A percentile compares a stretch with the other conserved stretches of the same genome.
Evolutionary conservation across 169 alveolate genomes (phyloP).

Genomic region (Babesia sp.): DNA sequence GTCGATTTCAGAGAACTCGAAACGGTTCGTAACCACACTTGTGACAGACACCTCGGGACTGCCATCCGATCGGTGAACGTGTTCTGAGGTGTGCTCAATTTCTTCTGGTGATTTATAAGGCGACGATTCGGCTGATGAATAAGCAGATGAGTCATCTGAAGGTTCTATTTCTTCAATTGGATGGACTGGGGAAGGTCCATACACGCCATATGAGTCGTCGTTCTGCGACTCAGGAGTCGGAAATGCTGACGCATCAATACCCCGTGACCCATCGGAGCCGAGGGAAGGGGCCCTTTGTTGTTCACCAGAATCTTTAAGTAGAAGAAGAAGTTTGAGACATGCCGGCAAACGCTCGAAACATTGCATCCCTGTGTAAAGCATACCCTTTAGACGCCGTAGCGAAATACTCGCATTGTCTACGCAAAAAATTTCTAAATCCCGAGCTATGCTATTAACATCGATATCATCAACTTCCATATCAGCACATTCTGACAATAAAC

Average conservation of each 20-base stretch:
- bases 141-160: not conserved
- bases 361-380: constrained; percentile 37
- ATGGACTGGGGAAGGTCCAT: not conserved
- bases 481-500: constrained; percentile 22
- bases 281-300: not conserved
- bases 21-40: constrained; percentile 30
- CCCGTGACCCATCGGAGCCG: not conserved
- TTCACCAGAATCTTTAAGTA: constrained; percentile 5
- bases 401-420: constrained; percentile 15
- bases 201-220: not conserved
- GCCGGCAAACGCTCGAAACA: constrained; percentile 29
- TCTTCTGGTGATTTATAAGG: not conserved
- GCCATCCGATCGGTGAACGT: not conserved
- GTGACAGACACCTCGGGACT: not conserved
- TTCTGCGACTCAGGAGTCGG: not conserved
- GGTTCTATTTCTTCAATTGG: not conserved
- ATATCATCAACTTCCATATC: constrained; percentile 19
- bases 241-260: not conserved
- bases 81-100: not conserved
- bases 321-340: constrained; percentile 14
- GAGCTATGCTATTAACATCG: constrained; percentile 29
- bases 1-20: constrained; percentile 29
- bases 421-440: constrained; percentile 21
- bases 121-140: not conserved
- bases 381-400: constrained; percentile 34